Conservation (phyloP, 305 asterid genomes). For the Solanum hybrid region DNA sequence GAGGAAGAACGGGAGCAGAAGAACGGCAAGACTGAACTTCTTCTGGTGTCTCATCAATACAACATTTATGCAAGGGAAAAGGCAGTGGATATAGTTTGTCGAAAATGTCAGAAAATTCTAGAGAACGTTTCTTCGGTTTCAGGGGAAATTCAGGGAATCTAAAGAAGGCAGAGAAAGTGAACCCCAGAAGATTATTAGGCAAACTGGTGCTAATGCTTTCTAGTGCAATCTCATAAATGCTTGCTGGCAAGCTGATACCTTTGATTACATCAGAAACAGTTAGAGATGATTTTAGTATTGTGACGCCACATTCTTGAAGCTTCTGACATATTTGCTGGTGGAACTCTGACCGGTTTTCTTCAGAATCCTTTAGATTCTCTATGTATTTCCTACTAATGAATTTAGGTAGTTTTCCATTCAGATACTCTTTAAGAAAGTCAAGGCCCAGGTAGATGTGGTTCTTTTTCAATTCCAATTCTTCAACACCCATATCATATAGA, state of each 20-base stretch:
- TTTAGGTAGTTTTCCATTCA: slow-evolving; percentile 36
- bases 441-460: slow-evolving; percentile 28
- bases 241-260: slow-evolving; percentile 46
- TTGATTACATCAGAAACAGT: slow-evolving; percentile 22
- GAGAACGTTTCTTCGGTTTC: slow-evolving; percentile 17
- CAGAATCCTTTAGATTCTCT: slow-evolving; percentile 13
- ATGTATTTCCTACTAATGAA: slow-evolving; percentile 18
- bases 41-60: slow-evolving; percentile 39
- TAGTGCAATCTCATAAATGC: slow-evolving; percentile 57
- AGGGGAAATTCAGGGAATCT: slow-evolving; percentile 20
- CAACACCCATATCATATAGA: slow-evolving; percentile 22
- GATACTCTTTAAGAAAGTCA: slow-evolving; percentile 41
- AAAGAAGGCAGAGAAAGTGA: slow-evolving; percentile 30
- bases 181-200: slow-evolving; percentile 33
- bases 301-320: slow-evolving; percentile 24
- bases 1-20: slow-evolving; percentile 46
- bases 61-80: slow-evolving; percentile 27
- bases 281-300: slow-evolving; percentile 16
- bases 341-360: slow-evolving; percentile 15
- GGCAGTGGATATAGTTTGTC: slow-evolving; percentile 29
- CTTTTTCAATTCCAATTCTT: slow-evolving; percentile 23
- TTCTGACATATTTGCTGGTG: slow-evolving; percentile 36
- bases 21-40: slow-evolving; percentile 30
- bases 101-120: slow-evolving; percentile 38
- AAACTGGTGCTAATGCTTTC: slow-evolving; percentile 37